A percentile compares a stretch with the other conserved stretches of the same genome.
phyloP scores from a whole-genome alignment of 768 basidiomycete species.

The Pholiota molesta region DNA sequence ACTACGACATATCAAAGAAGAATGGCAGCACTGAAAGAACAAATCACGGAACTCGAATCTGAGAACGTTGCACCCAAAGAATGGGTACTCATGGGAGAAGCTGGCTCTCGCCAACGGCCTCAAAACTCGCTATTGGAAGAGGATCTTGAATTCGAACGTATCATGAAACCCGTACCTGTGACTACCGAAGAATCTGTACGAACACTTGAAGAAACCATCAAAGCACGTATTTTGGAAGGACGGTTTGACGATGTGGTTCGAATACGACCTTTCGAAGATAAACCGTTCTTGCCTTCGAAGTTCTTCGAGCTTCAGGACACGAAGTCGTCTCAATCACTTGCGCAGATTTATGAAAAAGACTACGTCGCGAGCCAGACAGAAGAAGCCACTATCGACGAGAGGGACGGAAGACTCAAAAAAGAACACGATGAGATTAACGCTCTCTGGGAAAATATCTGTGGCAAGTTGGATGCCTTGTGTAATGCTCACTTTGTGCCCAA shows the following conservation, averaged over 20 bases:
- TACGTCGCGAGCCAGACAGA: slow-evolving; percentile 72
- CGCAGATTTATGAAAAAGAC: slow-evolving; percentile 95
- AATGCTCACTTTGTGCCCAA: slow-evolving; percentile 97
- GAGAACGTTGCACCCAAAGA: slow-evolving; percentile 89
- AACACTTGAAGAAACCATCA: slow-evolving; percentile 88
- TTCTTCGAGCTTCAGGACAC: slow-evolving; percentile 88
- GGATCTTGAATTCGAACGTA: slow-evolving; percentile 93
- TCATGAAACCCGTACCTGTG: slow-evolving; percentile 83
- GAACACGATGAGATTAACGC: slow-evolving; percentile 88
- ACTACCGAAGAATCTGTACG: slow-evolving; percentile 88
- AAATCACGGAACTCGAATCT: slow-evolving; percentile 81
- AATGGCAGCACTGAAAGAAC: slow-evolving; percentile 69
- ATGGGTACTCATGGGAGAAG: slow-evolving; percentile 94
- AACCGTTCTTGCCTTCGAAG: slow-evolving; percentile 89
- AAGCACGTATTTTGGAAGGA: slow-evolving; percentile 80
- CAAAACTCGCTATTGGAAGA: slow-evolving; percentile 92
- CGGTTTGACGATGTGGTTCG: slow-evolving; percentile 93
- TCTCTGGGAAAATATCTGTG: slow-evolving; percentile 83
- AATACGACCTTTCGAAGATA: slow-evolving; percentile 75
- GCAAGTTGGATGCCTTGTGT: slow-evolving; percentile 90
- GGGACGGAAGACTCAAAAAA: slow-evolving; percentile 85
- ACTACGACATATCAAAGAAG: slow-evolving; percentile 82
- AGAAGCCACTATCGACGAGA: slow-evolving; percentile 62
- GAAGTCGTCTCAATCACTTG: slow-evolving; percentile 86
- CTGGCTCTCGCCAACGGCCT: slow-evolving; percentile 78